These are phyloP conservation scores for Azolla pinnata DNA, from an alignment of 75 land plant genomes.

Conservation along the genomic window DNA sequence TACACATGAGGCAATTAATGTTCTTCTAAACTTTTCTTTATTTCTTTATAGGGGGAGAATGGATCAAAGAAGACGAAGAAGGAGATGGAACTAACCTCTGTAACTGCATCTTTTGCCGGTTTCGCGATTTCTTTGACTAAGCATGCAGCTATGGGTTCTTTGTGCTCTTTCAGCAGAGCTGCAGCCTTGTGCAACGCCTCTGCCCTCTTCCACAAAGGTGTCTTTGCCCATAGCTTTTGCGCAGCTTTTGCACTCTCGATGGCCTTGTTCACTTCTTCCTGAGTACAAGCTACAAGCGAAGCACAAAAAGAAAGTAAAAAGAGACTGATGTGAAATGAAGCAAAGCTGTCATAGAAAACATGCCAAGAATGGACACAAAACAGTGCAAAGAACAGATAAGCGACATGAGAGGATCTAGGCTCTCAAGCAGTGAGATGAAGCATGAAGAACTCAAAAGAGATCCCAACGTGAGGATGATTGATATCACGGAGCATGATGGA, in stretches of 20 bases:
- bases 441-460: too few relatives aligned
- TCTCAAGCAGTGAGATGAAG: too few relatives aligned
- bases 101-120: slow-evolving; percentile 74
- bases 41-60: neutral
- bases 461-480: too few relatives aligned
- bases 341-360: too few relatives aligned
- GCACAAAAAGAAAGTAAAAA: too few relatives aligned
- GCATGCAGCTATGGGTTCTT: slow-evolving; percentile 65
- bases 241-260: slow-evolving; percentile 60
- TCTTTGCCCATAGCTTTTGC: slow-evolving; percentile 76
- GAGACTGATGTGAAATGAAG: too few relatives aligned
- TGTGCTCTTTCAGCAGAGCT: slow-evolving; percentile 79
- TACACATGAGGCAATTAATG: neutral
- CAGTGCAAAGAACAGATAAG: too few relatives aligned
- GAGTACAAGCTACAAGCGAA: slow-evolving; percentile 57
- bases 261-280: slow-evolving; percentile 83
- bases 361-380: too few relatives aligned
- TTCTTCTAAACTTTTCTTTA: neutral
- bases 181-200: slow-evolving; percentile 83
- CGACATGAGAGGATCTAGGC: too few relatives aligned
- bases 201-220: slow-evolving; percentile 90
- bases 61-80: neutral
- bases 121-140: slow-evolving; percentile 92
- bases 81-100: slow-evolving; percentile 43
- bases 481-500: too few relatives aligned